Evolutionary conservation across 371 early-diverging fungal species (phyloP), one percentile per base, ranked within the genome.

Genomic region (Apophysomyces variabilis): DNA sequence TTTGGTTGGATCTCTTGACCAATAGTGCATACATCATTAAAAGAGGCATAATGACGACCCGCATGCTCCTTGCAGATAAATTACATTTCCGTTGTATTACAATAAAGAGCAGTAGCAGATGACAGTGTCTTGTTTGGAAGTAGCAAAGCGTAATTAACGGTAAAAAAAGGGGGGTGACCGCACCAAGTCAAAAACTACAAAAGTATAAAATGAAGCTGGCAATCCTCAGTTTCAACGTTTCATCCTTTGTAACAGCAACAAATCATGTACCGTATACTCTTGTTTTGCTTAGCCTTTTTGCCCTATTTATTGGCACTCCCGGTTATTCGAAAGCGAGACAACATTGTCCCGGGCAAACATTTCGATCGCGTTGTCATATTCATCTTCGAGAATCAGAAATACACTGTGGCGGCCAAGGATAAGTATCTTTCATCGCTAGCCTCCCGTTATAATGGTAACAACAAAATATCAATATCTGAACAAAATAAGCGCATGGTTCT

Each of bases 311-410:
- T 37, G 36, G 62, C 54, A 8, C 57, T 7, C 14, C 39, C 54
- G 9, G 11, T 50, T 50, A 16, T 50, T 21, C 7, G 32, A 8
- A 26, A 50, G 21, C 54, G 54, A 7, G 16, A 16, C 21, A 21
- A 5, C 4, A 43, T 70, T 36, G 66, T 73, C 14, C 62, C 64
- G 1, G 79, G 79, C 14, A 67, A 69, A 57, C 63, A 69, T 45
- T 86, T 82, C 57, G 84, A 84, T 59, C 69, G 80, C 4, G 66
- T 85, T 7, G 76, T 85, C 5, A 78, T 76, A 18, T 74, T 87
- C 37, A 66, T 83, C 14, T 70, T 87, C 50, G 87, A 87, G 50
- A 87, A 87, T 61, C 65, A 71, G 14, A 73, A 80, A 61, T 85
- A 78, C 62, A 59, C 39, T 18, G 72, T 69, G 18, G 86, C 73